Conservation (phyloP, 139 green algal species). For the Yamagishiella unicocca region DNA sequence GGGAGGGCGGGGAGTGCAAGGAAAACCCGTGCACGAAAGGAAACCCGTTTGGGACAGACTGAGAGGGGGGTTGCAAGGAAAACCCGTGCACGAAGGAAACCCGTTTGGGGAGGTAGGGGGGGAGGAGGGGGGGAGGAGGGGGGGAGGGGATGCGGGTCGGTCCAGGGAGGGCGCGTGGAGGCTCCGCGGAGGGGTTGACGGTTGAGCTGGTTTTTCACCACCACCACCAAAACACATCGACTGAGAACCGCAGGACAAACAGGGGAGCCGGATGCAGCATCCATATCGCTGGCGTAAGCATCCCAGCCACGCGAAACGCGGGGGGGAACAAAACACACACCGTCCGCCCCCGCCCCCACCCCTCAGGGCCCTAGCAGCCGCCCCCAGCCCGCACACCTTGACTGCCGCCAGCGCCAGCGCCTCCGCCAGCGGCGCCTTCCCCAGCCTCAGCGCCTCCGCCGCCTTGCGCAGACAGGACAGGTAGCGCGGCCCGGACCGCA, state of each 20-base stretch:
- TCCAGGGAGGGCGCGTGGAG: not conserved
- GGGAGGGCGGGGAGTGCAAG: not conserved
- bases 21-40: too few species aligned
- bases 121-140: not conserved
- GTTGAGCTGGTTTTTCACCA: not conserved
- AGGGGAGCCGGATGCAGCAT: not conserved
- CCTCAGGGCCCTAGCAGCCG: not conserved
- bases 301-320: too few species aligned
- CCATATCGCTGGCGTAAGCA: not conserved
- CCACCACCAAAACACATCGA: not conserved
- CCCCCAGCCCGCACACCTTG: slow-evolving; percentile 4
- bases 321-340: too few species aligned
- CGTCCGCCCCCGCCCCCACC: not conserved
- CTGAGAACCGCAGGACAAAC: not conserved
- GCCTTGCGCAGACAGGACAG: slow-evolving; percentile 41
- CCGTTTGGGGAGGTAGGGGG: not conserved
- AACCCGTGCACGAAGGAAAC: too few species aligned
- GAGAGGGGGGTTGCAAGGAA: not conserved
- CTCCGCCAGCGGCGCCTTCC: slow-evolving; percentile 26
- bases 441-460: slow-evolving; percentile 38
- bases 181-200: not conserved
- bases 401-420: slow-evolving; percentile 24
- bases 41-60: not conserved
- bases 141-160: not conserved
- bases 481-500: slow-evolving; percentile 21